Conservation (phyloP, 441 rosid genomes). For the Gossypium trilobum region DNA sequence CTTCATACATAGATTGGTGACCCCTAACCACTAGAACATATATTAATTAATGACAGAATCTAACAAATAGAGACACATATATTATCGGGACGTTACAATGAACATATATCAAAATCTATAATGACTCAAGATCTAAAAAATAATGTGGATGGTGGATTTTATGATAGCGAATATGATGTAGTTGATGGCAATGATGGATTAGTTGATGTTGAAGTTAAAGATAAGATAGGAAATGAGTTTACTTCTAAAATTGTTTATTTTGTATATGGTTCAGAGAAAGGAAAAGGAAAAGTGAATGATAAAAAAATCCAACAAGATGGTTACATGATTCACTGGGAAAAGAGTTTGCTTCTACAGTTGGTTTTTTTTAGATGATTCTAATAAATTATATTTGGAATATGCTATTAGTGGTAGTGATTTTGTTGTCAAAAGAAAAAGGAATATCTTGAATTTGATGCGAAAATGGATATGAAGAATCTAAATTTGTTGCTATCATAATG, state of each 20-base stretch:
- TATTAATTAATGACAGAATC: too few relatives aligned
- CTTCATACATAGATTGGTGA: too few relatives aligned
- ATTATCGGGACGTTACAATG: not conserved
- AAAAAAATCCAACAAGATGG: not conserved
- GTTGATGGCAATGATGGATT: not conserved
- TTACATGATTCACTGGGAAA: not conserved
- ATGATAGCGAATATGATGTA: not conserved
- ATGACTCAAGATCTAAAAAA: not conserved
- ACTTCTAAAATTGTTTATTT: too few relatives aligned
- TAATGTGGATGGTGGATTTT: not conserved
- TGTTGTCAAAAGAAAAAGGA: not conserved
- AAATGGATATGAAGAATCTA: not conserved
- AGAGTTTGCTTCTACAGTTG: not conserved
- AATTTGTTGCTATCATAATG: not conserved
- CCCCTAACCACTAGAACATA: too few relatives aligned
- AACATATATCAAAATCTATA: not conserved
- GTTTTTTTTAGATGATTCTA: not conserved
- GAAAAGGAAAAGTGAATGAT: not conserved
- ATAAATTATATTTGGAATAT: not conserved
- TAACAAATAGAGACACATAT: too few relatives aligned
- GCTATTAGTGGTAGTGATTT: not conserved
- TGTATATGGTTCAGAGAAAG: not conserved
- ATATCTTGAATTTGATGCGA: not conserved
- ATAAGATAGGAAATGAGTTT: not conserved
- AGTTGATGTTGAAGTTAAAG: too few relatives aligned